Evolutionary conservation across 2,329 filamentous ascomycete species (phyloP).

Genomic region (Didymosphaeria variabile): DNA sequence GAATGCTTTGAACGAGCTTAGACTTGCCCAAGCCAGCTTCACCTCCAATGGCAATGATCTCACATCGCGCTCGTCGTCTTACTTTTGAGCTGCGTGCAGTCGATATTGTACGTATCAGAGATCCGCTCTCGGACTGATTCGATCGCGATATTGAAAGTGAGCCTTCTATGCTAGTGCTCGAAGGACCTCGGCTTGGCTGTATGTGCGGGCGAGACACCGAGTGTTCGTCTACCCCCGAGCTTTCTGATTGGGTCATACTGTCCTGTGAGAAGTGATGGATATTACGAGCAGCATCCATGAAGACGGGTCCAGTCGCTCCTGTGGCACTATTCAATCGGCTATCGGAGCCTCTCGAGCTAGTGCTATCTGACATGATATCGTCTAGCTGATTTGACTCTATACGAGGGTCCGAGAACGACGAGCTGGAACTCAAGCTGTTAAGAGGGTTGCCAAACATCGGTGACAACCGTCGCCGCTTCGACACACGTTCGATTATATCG

Average conservation of each 20-base stretch:
- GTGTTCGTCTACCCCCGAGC: slow-evolving; percentile 34
- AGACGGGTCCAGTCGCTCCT: slow-evolving; percentile 27
- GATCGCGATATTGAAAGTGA: slow-evolving; percentile 37
- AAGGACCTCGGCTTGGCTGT: slow-evolving; percentile 31
- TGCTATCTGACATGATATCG: slow-evolving; percentile 60
- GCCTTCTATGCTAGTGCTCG: slow-evolving; percentile 44
- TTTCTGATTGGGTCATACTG: slow-evolving; percentile 35
- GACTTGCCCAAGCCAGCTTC: slow-evolving; percentile 68
- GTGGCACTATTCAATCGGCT: slow-evolving; percentile 49
- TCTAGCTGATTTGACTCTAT: slow-evolving; percentile 58
- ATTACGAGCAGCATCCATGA: slow-evolving; percentile 37
- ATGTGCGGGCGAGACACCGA: slow-evolving; percentile 34
- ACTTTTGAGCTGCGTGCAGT: slow-evolving; percentile 56
- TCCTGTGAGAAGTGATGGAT: slow-evolving; percentile 43
- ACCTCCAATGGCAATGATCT: slow-evolving; percentile 67
- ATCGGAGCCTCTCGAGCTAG: slow-evolving; percentile 65
- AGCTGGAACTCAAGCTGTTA: slow-evolving; percentile 62
- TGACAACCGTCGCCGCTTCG: slow-evolving; percentile 65
- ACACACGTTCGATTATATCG: slow-evolving; percentile 75
- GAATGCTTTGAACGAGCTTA: slow-evolving; percentile 66
- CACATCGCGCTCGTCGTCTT: slow-evolving; percentile 64
- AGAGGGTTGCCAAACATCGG: slow-evolving; percentile 50
- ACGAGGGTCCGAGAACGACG: slow-evolving; percentile 62
- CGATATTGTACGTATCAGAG: slow-evolving; percentile 35
- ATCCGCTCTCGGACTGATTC: slow-evolving; percentile 37